phyloP scores from a whole-genome alignment of 108 stramenopile genomes.

The Skeletonema menzelii region DNA sequence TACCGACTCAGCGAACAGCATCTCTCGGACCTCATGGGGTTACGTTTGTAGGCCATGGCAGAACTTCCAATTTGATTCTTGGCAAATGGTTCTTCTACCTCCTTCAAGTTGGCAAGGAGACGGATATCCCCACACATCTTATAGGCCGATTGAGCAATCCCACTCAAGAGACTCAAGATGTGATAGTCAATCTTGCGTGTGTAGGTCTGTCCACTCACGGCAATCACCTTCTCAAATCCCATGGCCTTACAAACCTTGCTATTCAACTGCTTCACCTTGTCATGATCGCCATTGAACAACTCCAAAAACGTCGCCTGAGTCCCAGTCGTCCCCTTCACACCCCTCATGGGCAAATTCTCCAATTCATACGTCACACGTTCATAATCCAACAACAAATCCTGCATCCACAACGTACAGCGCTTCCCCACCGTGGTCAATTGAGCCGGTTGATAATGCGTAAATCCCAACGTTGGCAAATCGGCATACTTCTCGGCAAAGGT shows the following conservation, averaged over 20 bases:
- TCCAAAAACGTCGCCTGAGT: conserved; percentile 98
- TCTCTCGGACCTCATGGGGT: conserved; percentile 97
- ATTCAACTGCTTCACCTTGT: conserved; percentile 90
- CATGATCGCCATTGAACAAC: conserved; percentile 98
- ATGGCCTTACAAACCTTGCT: conserved; percentile 90
- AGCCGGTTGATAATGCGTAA: conserved; percentile 98
- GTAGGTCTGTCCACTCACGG: conserved; percentile 98
- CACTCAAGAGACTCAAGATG: conserved; percentile 88
- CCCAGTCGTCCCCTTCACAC: conserved; percentile 98
- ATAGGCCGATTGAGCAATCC: conserved; percentile 95
- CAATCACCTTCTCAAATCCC: conserved; percentile 89
- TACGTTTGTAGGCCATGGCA: conserved; percentile 97
- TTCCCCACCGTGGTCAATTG: conserved; percentile 98
- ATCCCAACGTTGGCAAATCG: conserved; percentile 95
- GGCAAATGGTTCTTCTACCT: conserved; percentile 94
- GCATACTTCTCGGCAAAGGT: conserved; percentile 84
- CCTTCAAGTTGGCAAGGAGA: conserved; percentile 96
- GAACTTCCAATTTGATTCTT: conserved; percentile 96
- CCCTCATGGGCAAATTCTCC: conserved; percentile 94
- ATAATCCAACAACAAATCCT: conserved; percentile 91
- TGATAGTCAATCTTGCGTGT: conserved; percentile 97
- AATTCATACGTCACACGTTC: conserved; percentile 89
- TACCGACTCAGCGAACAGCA: conserved; percentile 94
- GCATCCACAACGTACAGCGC: conserved; percentile 96
- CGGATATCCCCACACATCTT: conserved; percentile 99